Evolutionary conservation across 2,329 filamentous ascomycete species (phyloP), one percentile per base, ranked within the genome.

Genomic region (Talaromyces sp.): DNA sequence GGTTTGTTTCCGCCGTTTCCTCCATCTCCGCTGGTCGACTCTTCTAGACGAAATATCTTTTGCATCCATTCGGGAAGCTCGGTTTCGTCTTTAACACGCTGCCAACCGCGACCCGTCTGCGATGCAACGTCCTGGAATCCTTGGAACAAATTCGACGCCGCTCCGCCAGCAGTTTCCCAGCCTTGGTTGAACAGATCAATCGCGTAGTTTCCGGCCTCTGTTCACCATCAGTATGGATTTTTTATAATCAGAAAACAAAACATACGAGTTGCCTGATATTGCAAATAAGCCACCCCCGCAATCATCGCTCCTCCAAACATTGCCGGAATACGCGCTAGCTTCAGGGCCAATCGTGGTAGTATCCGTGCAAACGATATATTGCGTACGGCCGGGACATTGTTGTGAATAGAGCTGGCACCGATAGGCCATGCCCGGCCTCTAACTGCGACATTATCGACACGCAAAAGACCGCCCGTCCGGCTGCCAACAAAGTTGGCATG

Each of bases 191-290:
- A 88, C 37, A 96, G 74, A 70, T 96, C 92, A 67, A 90, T 83
- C 2, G 88, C 90, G 77, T 90, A 93, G 66, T 86, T 92, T 66
- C 90, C 90, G 24, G 90, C 90, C 82, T 92, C 88, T 86, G 73
- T 64, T 37, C 11, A 37, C 22, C 22, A n/a, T 59, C 39, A 59
- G 56, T 19, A 31, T 31, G 24, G 1, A 33, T n/a, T 2, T 13
- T 13, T 14, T 5, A 24, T 19, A 3, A 31, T 4, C 1, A 11
- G 3, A 11, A 13, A 43, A 39, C 67, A 5, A 16, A 33, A 85
- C 90, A 68, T 85, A 93, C 91, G 91, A 64, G 89, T 88, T 68
- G 95, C 94, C 79, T 99, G 95, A 76, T 99, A 98, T 76, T 99
- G 95, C 58, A 99, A 81, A 85, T 97, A 99, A 31, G 93, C 93